Conservation (phyloP, 73 alveolate species). For the Paramecium sonneborni region DNA sequence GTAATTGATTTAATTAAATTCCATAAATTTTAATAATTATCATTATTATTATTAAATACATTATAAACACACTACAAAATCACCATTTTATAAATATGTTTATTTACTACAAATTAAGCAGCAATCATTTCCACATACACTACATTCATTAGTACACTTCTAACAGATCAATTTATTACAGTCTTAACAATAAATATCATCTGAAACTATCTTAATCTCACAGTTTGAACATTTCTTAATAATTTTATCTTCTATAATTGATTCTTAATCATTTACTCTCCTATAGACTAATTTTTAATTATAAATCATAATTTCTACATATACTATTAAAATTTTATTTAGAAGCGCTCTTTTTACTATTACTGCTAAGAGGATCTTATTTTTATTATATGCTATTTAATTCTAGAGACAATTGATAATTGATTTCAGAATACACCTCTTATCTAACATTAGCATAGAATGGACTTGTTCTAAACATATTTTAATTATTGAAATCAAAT, state of each 20-base stretch:
- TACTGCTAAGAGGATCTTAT: neutral
- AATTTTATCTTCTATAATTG: neutral
- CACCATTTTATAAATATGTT: neutral
- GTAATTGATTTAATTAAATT: too few relatives aligned
- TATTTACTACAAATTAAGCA: neutral
- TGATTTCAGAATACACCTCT: neutral
- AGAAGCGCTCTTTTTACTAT: neutral
- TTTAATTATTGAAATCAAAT: neutral
- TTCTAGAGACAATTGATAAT: neutral
- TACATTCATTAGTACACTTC: neutral
- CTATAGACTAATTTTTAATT: neutral
- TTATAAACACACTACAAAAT: neutral
- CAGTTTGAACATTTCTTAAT: neutral
- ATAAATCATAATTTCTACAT: neutral
- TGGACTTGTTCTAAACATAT: constrained; percentile 38
- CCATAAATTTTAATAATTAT: constrained; percentile 75
- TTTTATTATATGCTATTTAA: neutral
- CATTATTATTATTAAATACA: neutral
- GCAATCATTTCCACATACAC: neutral
- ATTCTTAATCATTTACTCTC: neutral
- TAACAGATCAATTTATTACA: neutral
- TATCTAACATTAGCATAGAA: neutral
- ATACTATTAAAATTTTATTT: neutral
- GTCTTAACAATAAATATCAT: neutral
- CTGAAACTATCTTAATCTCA: neutral